Base-by-base conservation (phyloP, 2,329 filamentous ascomycete genomes). In the Aspergillus amoenus region DNA sequence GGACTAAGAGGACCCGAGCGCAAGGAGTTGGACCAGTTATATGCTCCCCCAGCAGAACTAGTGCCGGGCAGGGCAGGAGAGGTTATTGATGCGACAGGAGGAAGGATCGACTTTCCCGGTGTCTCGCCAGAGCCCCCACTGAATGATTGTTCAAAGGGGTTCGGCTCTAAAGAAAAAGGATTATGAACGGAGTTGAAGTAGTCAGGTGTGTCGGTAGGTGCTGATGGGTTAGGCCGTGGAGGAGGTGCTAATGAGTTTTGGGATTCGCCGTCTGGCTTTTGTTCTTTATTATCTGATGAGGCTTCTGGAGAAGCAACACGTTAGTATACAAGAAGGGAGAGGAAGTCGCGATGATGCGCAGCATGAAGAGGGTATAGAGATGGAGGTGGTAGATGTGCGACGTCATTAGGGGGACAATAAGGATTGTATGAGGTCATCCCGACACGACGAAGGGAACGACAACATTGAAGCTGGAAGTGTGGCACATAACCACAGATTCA, bases 141-240 rank as follows among this genome's bases (percentile, higher is more conserved):
- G 73, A 99, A 99, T 6, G 93, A 97, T 76, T 94, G 91, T 74
- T 97, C 94, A 70, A 99, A 97, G 8, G 94, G 93, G 76, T 99
- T 97, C 59, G 92, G 92, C 79, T 97, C 94, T 78, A 72, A 80
- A 70, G 75, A 86, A 74, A 74, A 80, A 39, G 71, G 74, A 67
- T 77, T 77, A 65, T 83, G 82, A 61, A 83, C 79, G 57, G 79
- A 81, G 52, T 83, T 82, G 73, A 91, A 91, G 75, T 89, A 91
- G 69, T 91, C 88, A 46, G 85, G 82, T 8, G 84, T 84, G 66
- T 86, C 82, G 55, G 77, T 74, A 57, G 78, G 76, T 61, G 77
- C 78, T 55, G 86, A 84, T 47, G 66, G 68, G 51, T 73, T 71
- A 54, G 78, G 78, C 75, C 87, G 87, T 58, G 88, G 88, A 55